Evolutionary conservation across 169 alveolate species (phyloP).

Genomic region (Eimeria mitis): DNA sequence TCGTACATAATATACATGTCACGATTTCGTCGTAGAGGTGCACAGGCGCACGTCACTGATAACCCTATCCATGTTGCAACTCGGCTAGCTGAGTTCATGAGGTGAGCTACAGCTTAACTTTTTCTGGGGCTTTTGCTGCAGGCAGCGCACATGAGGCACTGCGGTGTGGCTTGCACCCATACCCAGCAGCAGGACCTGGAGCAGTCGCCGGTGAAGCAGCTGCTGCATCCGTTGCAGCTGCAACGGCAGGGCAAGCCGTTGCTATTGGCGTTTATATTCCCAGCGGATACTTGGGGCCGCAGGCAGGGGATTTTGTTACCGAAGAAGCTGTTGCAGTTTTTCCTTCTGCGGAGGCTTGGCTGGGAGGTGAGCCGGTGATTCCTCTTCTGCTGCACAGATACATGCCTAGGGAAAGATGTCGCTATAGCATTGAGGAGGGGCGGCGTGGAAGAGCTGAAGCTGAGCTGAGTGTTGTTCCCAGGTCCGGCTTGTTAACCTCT

Average conservation of each 20-base stretch:
- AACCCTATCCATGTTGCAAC: background rate
- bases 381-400: background rate
- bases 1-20: background rate
- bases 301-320: conserved; percentile 59
- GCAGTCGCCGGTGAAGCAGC: background rate
- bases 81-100: background rate
- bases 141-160: conserved; percentile 49
- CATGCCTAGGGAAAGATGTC: background rate
- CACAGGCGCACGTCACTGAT: background rate
- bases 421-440: background rate
- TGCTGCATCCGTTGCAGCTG: conserved; percentile 18
- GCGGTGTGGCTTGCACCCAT: conserved; percentile 29
- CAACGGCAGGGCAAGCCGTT: conserved; percentile 24
- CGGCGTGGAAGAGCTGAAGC: background rate
- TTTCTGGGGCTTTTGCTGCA: conserved; percentile 25
- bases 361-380: conserved; percentile 39
- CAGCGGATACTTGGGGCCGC: conserved; percentile 62
- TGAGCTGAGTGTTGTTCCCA: background rate
- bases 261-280: conserved; percentile 36
- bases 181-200: background rate
- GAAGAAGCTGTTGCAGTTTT: conserved; percentile 58
- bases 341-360: conserved; percentile 57
- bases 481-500: conserved; percentile 67
- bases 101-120: background rate
- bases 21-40: background rate